Percentiles rank a stretch among this genome's conserved stretches.
phyloP scores from a whole-genome alignment of 1,284 basidiomycete species.

The Malassezia psittaci region DNA sequence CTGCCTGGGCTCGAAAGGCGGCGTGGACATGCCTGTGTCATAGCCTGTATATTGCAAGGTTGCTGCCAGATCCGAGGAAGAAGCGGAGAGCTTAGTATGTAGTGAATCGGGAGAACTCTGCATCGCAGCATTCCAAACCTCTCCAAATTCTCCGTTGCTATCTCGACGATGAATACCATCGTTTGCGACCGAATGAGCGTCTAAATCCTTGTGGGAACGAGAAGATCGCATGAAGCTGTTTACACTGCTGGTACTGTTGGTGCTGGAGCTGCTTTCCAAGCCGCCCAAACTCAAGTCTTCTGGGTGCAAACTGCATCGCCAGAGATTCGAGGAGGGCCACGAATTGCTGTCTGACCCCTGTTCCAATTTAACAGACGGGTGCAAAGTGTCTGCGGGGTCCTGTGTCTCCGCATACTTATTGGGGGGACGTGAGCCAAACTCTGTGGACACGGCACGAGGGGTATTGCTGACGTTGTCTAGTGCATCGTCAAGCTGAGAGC shows the following conservation, averaged over 20 bases:
- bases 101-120: neutral
- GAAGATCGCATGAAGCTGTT: neutral
- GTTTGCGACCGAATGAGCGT: neutral
- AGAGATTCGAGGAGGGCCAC: neutral
- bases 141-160: slow-evolving; percentile 10
- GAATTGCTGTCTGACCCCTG: no score
- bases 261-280: slow-evolving; percentile 14
- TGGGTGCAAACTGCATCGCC: slow-evolving; percentile 1
- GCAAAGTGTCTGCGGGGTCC: no score
- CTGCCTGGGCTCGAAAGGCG: neutral
- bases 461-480: neutral
- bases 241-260: slow-evolving; percentile 8
- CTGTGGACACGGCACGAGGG: neutral
- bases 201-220: neutral
- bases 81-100: neutral
- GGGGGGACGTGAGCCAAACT: neutral
- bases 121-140: neutral
- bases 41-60: no score
- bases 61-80: neutral
- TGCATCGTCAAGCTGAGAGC: slow-evolving; percentile 2
- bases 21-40: neutral
- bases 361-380: no score
- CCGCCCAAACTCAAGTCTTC: slow-evolving; percentile 4
- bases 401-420: no score
- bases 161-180: neutral